Evolutionary conservation across 1,139 yeast genomes (phyloP), one percentile per base, ranked within the genome.

Genomic region (Spathaspora jeffriesii): DNA sequence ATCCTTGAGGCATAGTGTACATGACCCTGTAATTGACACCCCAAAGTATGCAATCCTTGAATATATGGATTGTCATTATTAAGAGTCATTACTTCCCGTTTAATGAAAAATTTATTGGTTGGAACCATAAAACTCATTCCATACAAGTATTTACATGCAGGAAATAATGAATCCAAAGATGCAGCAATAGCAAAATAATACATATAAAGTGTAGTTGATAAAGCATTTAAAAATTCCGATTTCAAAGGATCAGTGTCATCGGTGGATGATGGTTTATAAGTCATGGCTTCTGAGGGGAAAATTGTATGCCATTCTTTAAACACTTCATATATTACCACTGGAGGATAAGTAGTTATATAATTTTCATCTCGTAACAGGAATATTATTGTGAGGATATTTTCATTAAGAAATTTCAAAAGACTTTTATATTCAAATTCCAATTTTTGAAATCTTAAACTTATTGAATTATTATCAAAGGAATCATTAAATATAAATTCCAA

Each of bases 1-100:
- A 66, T 37, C 45, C 72, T 55, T 44, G 62, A 55, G 2, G 67
- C 59, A 48, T 62, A 67, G 44, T 57, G 62, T 45, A 60, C 62
- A 46, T 66, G 67, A 28, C 68, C 53, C 47, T 60, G 67, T 22
- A 67, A 50, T 13, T 50, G 46, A 22, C 56, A 61, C 43, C 52
- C 56, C 30, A 56, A 42, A 15, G 47, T 43, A 18, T 40, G 50
- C 22, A 52, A 47, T 17, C 48, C 40, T 37, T 50, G 49, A 22
- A 51, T 46, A 43, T 47, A 50, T 18, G 55, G 54, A 32, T 56
- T 57, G 11, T 46, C 42, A 40, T 46, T 48, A 23, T 43, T 38
- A 3, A 55, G 50, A 40, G 58, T 52, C 53, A 57, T 51, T 5
- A 56, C 51, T 14, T 46, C 46, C 40, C 50, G 52, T 22, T 58